Percentiles rank a stretch among this genome's conserved stretches.
phyloP scores from a whole-genome alignment of 2,329 filamentous ascomycete genomes.

The Clathrospora elynae region DNA sequence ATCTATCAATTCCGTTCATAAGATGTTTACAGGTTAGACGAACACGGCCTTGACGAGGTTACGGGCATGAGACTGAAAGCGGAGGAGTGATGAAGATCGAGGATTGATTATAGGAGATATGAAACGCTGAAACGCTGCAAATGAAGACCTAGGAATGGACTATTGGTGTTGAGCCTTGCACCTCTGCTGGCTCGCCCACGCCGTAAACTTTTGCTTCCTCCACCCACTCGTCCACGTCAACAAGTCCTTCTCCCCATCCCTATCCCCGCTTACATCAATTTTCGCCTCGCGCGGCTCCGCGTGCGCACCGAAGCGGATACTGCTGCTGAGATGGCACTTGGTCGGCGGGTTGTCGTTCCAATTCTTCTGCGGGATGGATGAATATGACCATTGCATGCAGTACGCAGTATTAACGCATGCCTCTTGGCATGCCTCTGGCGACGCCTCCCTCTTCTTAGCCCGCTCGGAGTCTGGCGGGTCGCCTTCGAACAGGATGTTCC shows the following conservation, averaged over 20 bases:
- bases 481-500: constrained; percentile 41
- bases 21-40: too few relatives aligned
- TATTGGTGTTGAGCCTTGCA: constrained; percentile 27
- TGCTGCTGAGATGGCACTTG: constrained; percentile 42
- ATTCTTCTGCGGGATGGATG: constrained; percentile 30
- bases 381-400: constrained; percentile 45
- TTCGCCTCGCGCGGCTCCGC: constrained; percentile 18
- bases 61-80: too few relatives aligned
- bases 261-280: too few relatives aligned
- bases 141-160: not conserved
- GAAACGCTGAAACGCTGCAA: constrained; percentile 11
- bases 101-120: not conserved
- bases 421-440: constrained; percentile 35
- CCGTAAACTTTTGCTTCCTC: constrained; percentile 35
- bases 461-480: constrained; percentile 21
- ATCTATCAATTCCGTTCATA: too few relatives aligned
- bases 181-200: constrained; percentile 36
- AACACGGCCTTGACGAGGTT: too few relatives aligned
- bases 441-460: constrained; percentile 30
- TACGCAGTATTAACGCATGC: constrained; percentile 34
- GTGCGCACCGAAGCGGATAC: constrained; percentile 33
- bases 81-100: too few relatives aligned
- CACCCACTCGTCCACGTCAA: constrained; percentile 40
- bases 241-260: constrained; percentile 13
- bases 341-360: constrained; percentile 42